Evolutionary conservation across 805 yeast species (phyloP).

Genomic region (Kodamaea neixiangensis): DNA sequence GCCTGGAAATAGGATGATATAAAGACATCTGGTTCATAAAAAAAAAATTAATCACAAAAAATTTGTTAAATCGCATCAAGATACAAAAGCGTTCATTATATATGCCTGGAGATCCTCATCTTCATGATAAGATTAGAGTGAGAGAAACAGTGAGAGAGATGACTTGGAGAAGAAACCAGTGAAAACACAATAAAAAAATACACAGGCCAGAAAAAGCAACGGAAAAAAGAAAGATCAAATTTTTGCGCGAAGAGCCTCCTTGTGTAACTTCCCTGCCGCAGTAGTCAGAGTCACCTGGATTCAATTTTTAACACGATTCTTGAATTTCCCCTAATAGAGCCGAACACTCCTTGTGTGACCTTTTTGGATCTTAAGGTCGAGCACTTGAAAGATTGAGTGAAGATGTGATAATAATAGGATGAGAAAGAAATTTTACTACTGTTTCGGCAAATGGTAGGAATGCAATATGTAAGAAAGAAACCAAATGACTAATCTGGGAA

Average conservation of each 20-base stretch:
- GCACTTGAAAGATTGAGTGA: too few species aligned
- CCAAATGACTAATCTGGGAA: too few species aligned
- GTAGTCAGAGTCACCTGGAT: too few species aligned
- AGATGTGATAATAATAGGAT: too few species aligned
- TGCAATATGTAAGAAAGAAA: too few species aligned
- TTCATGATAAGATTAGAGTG: conserved; percentile 4
- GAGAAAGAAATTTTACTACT: too few species aligned
- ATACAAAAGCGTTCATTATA: neutral
- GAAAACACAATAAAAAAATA: conserved; percentile 3
- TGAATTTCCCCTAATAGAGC: too few species aligned
- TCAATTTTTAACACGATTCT: too few species aligned
- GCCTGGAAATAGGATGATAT: conserved; percentile 35
- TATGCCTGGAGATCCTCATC: neutral
- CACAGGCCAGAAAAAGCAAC: neutral
- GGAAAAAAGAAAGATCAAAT: conserved; percentile 4
- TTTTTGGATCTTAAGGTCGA: too few species aligned
- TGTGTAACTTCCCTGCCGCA: too few species aligned
- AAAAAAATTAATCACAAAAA: conserved; percentile 10
- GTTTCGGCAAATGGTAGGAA: too few species aligned
- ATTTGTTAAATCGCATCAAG: neutral
- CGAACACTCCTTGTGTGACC: too few species aligned
- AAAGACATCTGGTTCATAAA: conserved; percentile 14
- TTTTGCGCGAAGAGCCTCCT: neutral
- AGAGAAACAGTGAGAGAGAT: conserved; percentile 3
- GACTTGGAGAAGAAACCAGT: conserved; percentile 8